Conservation (phyloP, 2,329 filamentous ascomycete species). For the Epichloe typhina region DNA sequence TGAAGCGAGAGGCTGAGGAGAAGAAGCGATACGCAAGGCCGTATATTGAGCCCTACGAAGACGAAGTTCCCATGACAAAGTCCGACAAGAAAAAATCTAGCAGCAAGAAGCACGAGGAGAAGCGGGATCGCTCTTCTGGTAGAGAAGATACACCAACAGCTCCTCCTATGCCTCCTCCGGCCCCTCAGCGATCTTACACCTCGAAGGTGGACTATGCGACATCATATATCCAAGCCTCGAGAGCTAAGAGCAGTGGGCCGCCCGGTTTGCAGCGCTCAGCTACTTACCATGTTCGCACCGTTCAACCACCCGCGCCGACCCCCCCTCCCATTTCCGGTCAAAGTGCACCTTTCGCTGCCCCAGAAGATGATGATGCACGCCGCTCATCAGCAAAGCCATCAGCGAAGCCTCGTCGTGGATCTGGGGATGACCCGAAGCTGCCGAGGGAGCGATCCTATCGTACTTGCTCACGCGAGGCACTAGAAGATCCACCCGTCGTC, state of each 20-base stretch:
- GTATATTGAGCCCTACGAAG: conserved; percentile 23
- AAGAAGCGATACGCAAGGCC: conserved; percentile 22
- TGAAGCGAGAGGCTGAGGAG: conserved; percentile 23
- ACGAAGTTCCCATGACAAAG: conserved; percentile 15
- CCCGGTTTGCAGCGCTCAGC: conserved; percentile 10
- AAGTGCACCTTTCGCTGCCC: conserved; percentile 14
- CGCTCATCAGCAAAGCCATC: conserved; percentile 20
- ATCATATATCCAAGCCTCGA: conserved; percentile 21
- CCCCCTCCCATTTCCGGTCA: conserved; percentile 19
- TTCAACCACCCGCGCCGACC: conserved; percentile 22
- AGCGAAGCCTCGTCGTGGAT: conserved; percentile 21
- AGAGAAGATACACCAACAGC: conserved; percentile 18
- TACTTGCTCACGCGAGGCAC: conserved; percentile 18
- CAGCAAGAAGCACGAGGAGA: conserved; percentile 26
- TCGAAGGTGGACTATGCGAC: conserved; percentile 12
- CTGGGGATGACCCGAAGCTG: conserved; percentile 13
- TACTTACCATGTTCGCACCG: conserved; percentile 11
- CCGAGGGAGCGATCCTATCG: conserved; percentile 18
- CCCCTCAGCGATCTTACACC: conserved; percentile 12
- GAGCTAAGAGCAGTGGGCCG: conserved; percentile 11
- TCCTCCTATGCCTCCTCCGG: conserved; percentile 10
- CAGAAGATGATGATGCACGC: conserved; percentile 20
- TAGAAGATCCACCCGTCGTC: conserved; percentile 18
- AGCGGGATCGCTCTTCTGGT: conserved; percentile 21
- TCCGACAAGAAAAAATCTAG: conserved; percentile 27